phyloP scores from a whole-genome alignment of 2,329 filamentous ascomycete species.

The Venturiaceae sp. region DNA sequence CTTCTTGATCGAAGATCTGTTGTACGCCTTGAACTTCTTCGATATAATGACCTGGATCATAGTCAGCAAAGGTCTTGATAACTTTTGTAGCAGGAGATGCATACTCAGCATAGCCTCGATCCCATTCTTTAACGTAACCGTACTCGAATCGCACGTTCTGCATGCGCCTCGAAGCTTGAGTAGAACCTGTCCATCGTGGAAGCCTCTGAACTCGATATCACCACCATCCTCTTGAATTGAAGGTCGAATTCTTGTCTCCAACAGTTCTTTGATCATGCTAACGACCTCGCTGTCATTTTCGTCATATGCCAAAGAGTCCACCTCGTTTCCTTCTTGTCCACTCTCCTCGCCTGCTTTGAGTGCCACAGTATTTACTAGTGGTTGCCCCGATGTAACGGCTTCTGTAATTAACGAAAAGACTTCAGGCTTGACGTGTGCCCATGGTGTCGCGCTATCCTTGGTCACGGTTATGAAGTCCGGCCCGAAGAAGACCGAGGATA shows the following conservation, averaged over 20 bases:
- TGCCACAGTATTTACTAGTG: constrained; percentile 64
- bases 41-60: constrained; percentile 48
- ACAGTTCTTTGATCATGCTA: constrained; percentile 95
- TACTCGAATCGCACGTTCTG: constrained; percentile 92
- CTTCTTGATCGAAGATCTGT: constrained; percentile 84
- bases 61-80: constrained; percentile 11
- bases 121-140: constrained; percentile 91
- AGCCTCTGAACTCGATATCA: constrained; percentile 91
- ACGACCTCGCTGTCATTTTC: constrained; percentile 92
- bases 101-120: constrained; percentile 88
- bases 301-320: constrained; percentile 71
- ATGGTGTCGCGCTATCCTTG: constrained; percentile 78
- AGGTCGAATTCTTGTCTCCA: constrained; percentile 89
- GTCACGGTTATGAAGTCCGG: constrained; percentile 94
- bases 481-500: constrained; percentile 92
- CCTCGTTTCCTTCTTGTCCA: constrained; percentile 39
- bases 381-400: constrained; percentile 72
- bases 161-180: constrained; percentile 88
- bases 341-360: constrained; percentile 44
- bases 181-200: constrained; percentile 73
- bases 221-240: constrained; percentile 97
- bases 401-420: constrained; percentile 94
- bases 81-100: constrained; percentile 44
- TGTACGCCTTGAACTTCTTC: constrained; percentile 91
- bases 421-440: constrained; percentile 92